Conservation (phyloP, 2,329 filamentous ascomycete genomes). For the Endoconidiophora polonica region DNA sequence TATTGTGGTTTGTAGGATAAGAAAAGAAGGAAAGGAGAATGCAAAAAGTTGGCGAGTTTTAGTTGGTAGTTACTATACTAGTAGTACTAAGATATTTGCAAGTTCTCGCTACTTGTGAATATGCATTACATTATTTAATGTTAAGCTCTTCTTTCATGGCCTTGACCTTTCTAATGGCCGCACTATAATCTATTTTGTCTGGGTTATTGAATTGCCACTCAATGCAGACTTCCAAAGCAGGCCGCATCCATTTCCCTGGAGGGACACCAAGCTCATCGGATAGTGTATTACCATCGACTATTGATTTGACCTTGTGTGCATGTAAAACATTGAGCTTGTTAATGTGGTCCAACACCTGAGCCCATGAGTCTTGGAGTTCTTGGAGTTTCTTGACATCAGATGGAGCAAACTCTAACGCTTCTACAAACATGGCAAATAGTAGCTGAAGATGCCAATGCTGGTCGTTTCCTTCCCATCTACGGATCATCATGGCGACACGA, state of each 20-base stretch:
- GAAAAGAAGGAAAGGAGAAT: too few relatives aligned
- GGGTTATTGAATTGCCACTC: constrained; percentile 83
- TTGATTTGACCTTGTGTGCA: constrained; percentile 38
- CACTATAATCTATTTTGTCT: constrained; percentile 37
- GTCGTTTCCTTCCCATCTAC: constrained; percentile 46
- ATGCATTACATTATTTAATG: too few relatives aligned
- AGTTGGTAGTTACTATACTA: too few relatives aligned
- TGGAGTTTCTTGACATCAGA: constrained; percentile 21
- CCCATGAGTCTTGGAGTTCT: constrained; percentile 12
- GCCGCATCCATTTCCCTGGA: constrained; percentile 70
- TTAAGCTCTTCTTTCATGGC: too few relatives aligned
- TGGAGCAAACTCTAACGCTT: constrained; percentile 27
- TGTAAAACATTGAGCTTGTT: constrained; percentile 38
- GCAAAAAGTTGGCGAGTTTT: too few relatives aligned
- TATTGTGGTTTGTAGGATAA: too few relatives aligned
- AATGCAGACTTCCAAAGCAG: constrained; percentile 62
- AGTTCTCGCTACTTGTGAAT: too few relatives aligned
- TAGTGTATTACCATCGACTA: constrained; percentile 62
- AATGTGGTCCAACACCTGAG: constrained; percentile 30
- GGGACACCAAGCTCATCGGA: constrained; percentile 49
- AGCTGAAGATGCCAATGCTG: constrained; percentile 56
- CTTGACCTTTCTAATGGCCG: constrained; percentile 38
- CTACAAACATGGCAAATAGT: constrained; percentile 48
- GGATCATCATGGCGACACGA: constrained; percentile 56
- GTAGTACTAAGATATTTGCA: too few relatives aligned